These are phyloP conservation scores for Gnaphalium uliginosum DNA, from an alignment of 129 eudicot species.

Conservation along the genomic window DNA sequence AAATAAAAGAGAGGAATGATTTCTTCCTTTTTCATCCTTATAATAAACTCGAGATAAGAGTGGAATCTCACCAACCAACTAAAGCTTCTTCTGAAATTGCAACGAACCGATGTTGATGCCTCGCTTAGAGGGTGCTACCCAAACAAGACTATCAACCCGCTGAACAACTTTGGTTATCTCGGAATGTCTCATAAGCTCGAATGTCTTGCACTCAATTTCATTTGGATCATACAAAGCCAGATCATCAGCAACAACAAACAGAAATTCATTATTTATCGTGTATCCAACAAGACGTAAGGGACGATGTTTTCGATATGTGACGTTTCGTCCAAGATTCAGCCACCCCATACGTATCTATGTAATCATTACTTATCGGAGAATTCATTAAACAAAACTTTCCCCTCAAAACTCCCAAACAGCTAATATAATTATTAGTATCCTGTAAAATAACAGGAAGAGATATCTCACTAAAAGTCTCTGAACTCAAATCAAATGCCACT, in stretches of 20 bases:
- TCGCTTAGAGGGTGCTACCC: not conserved
- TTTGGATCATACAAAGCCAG: not conserved
- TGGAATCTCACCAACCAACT: too few species aligned
- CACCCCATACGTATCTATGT: not conserved
- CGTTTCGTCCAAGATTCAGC: not conserved
- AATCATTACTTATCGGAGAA: too few species aligned
- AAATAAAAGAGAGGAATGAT: too few species aligned
- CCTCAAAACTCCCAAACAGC: not conserved
- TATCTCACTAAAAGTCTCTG: not conserved
- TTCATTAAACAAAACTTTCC: not conserved
- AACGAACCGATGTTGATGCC: too few species aligned
- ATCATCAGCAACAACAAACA: not conserved
- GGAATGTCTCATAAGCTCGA: not conserved
- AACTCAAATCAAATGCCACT: not conserved
- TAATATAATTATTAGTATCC: too few species aligned
- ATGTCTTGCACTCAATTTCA: not conserved
- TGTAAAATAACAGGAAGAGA: not conserved
- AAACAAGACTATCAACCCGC: conserved; percentile 18
- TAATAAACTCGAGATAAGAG: too few species aligned
- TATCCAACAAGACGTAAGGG: not conserved
- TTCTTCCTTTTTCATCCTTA: too few species aligned
- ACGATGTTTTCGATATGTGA: not conserved
- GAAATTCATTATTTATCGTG: not conserved
- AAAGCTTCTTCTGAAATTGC: too few species aligned
- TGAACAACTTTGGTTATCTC: not conserved